Base-by-base conservation (phyloP, 306 rosid genomes). In the Sophora flavescens region DNA sequence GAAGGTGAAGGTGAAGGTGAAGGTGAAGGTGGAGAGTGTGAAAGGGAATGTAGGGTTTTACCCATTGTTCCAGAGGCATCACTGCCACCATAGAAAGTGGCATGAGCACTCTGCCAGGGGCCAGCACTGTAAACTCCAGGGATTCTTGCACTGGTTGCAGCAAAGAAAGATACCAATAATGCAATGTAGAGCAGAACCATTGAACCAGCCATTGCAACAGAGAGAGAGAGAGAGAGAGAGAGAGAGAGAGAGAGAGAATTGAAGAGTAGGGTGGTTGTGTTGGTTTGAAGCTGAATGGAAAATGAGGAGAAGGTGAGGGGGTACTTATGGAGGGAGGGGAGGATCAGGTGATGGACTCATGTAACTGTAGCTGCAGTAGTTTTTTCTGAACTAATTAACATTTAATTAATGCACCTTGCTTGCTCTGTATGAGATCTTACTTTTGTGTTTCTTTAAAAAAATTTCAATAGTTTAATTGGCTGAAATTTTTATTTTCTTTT, bases 21-120 rank as follows among this genome's bases (percentile, higher is more conserved):
- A 28, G 45, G 72, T n/a, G n/a, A 35, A 9, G 57, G n/a, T 36
- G 54, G 48, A 64, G 6, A 30, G 1, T 11, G 42, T 2, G 17
- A 8, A n/a, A 14, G 5, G 15, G 15, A 15, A 30, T 8, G 41
- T 1, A 41, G 6, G 53, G 58, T 15, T 14, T 47, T 82, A 93
- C 98, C 99, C 99, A 95, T 95, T 57, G 99, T 92, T 72, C 97
- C 97, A 11, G 99, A 95, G 32, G 98, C 98, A 78, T 95, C 98
- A 51, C 90, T 90, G 77, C 98, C 98, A 75, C 98, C 98, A 10
- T 95, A 95, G 89, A 95, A 95, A 56, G 98, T 95, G 56, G 98
- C 98, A 74, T 95, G 98, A 13, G 98, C 98, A 28, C 66, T 78
- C 16, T 87, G 76, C 98, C 98, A 95, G 0, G 92, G 32, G 14